Evolutionary conservation across 2,329 filamentous ascomycete genomes (phyloP).

Genomic region (Penicillium sp.): DNA sequence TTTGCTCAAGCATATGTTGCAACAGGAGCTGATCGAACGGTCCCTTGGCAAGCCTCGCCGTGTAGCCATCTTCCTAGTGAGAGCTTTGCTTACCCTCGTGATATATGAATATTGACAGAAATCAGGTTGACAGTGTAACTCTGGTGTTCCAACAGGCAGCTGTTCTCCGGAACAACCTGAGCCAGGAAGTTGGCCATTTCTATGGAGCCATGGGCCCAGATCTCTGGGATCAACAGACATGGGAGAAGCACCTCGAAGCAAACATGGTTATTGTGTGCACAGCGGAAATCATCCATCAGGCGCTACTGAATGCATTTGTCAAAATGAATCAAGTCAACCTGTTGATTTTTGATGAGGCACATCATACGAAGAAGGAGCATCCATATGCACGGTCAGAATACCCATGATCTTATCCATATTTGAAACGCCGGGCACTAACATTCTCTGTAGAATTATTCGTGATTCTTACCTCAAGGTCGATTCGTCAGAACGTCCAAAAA

Average conservation of each 20-base stretch:
- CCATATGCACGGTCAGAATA: slow-evolving; percentile 67
- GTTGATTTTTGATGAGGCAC: slow-evolving; percentile 92
- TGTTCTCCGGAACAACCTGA: slow-evolving; percentile 78
- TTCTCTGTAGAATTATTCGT: slow-evolving; percentile 67
- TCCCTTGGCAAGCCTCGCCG: slow-evolving; percentile 59
- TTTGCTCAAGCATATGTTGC: slow-evolving; percentile 72
- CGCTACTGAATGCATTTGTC: slow-evolving; percentile 76
- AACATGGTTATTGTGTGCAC: slow-evolving; percentile 91
- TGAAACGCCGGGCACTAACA: slow-evolving; percentile 6
- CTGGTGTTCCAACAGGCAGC: slow-evolving; percentile 87
- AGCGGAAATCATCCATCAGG: slow-evolving; percentile 78
- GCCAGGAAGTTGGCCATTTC: slow-evolving; percentile 70
- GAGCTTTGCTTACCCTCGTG: slow-evolving; percentile 1
- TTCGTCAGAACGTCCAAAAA: slow-evolving; percentile 61
- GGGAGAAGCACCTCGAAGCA: slow-evolving; percentile 58
- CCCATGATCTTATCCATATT: neutral
- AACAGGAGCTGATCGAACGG: slow-evolving; percentile 73
- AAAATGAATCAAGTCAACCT: slow-evolving; percentile 82
- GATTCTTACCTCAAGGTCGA: slow-evolving; percentile 70
- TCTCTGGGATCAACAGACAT: slow-evolving; percentile 61
- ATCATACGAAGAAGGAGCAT: slow-evolving; percentile 93
- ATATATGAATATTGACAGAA: neutral
- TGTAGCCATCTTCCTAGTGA: slow-evolving; percentile 80
- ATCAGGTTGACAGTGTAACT: slow-evolving; percentile 77
- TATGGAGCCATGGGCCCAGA: slow-evolving; percentile 68